phyloP scores from a whole-genome alignment of 1,139 yeast genomes.

The Torulaspora globosa region DNA sequence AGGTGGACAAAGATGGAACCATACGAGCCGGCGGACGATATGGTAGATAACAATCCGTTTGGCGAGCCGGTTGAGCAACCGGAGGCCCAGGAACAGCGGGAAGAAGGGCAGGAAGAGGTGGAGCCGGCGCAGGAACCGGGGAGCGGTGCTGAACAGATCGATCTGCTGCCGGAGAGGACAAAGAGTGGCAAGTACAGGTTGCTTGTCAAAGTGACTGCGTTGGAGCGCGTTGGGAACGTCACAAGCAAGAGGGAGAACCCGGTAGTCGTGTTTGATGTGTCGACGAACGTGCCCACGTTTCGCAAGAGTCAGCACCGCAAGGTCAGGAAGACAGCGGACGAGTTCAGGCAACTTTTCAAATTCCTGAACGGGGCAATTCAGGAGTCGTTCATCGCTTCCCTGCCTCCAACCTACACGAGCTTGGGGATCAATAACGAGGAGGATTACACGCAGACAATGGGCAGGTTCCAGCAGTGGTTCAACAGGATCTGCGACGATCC shows the following conservation, averaged over 20 bases:
- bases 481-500: slow-evolving; percentile 71
- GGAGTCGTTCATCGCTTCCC: slow-evolving; percentile 89
- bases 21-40: slow-evolving; percentile 46
- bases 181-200: slow-evolving; percentile 23
- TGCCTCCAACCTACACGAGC: slow-evolving; percentile 70
- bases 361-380: slow-evolving; percentile 76
- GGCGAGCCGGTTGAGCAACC: slow-evolving; percentile 19
- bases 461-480: slow-evolving; percentile 81
- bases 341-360: slow-evolving; percentile 69
- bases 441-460: slow-evolving; percentile 56
- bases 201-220: slow-evolving; percentile 34
- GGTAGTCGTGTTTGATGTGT: slow-evolving; percentile 37
- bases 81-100: slow-evolving; percentile 1
- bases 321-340: slow-evolving; percentile 75
- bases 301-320: slow-evolving; percentile 69
- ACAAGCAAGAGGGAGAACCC: slow-evolving; percentile 40
- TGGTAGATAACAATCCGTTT: slow-evolving; percentile 26
- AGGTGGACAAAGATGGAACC: slow-evolving; percentile 37
- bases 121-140: background rate
- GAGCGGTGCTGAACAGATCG: too few relatives aligned
- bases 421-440: slow-evolving; percentile 84
- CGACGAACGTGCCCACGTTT: slow-evolving; percentile 66
- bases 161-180: background rate
- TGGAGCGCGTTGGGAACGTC: slow-evolving; percentile 39
- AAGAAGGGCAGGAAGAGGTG: background rate